phyloP scores from a whole-genome alignment of 352 stramenopile genomes.

The Peronospora destructor region DNA sequence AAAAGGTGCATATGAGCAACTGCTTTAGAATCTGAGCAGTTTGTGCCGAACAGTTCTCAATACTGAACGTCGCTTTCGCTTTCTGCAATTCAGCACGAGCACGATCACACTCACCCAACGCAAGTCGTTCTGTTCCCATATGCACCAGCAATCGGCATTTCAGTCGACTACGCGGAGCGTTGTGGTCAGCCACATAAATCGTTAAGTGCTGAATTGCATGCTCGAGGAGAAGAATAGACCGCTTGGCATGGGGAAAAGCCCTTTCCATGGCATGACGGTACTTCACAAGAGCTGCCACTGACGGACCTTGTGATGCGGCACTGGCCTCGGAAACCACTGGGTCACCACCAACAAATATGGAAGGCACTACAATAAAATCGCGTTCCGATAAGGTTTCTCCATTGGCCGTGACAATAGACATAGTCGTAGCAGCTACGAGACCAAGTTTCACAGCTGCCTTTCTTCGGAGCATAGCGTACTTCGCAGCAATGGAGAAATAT shows the following conservation, averaged over 20 bases:
- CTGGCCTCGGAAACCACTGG: constrained; percentile 48
- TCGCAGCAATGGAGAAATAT: constrained; percentile 79
- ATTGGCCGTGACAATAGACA: constrained; percentile 11
- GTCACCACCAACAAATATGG: constrained; percentile 63
- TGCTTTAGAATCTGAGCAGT: constrained; percentile 70
- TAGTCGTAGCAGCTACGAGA: constrained; percentile 24
- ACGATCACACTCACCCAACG: constrained; percentile 58
- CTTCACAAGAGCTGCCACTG: constrained; percentile 48
- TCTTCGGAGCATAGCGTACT: constrained; percentile 72
- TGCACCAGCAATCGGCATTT: constrained; percentile 72
- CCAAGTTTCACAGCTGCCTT: constrained; percentile 58
- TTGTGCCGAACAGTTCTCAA: constrained; percentile 71
- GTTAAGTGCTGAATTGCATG: constrained; percentile 70
- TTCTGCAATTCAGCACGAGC: constrained; percentile 63
- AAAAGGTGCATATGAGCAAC: constrained; percentile 66
- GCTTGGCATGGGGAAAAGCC: constrained; percentile 53
- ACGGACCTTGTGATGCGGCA: constrained; percentile 36
- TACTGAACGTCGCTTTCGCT: constrained; percentile 46
- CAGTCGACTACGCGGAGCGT: constrained; percentile 53
- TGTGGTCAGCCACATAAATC: constrained; percentile 59
- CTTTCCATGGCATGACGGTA: constrained; percentile 60
- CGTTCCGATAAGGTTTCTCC: constrained; percentile 29
- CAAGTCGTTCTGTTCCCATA: constrained; percentile 65
- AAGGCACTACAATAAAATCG: constrained; percentile 69
- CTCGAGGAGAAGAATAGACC: constrained; percentile 69